Evolutionary conservation across 305 asterid species (phyloP).

Genomic region (Lippia alba): DNA sequence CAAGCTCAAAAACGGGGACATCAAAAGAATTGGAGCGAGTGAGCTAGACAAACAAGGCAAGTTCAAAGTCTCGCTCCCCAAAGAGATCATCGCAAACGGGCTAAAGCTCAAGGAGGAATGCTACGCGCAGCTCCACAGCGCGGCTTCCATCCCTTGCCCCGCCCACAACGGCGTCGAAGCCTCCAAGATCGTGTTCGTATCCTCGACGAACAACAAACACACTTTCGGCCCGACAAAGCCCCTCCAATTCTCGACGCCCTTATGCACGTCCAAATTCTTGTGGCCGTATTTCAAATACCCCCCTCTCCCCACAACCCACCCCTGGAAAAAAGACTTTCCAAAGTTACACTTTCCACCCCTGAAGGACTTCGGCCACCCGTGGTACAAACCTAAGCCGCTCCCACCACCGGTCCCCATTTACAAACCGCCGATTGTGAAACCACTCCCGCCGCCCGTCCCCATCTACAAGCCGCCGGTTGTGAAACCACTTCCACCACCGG

Average conservation of each 20-base stretch:
- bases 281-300: conserved; percentile 69
- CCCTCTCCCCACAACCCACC: conserved; percentile 51
- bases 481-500: conserved; percentile 48
- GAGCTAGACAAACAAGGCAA: conserved; percentile 62
- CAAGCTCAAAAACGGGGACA: conserved; percentile 54
- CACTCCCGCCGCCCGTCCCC: conserved; percentile 43
- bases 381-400: conserved; percentile 42
- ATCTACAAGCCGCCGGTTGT: conserved; percentile 35
- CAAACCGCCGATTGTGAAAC: conserved; percentile 40
- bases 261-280: conserved; percentile 72
- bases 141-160: conserved; percentile 75
- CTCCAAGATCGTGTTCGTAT: conserved; percentile 52
- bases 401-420: conserved; percentile 29
- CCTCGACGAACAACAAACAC: conserved; percentile 39
- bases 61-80: conserved; percentile 58
- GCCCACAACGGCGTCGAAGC: conserved; percentile 60
- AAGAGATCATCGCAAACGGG: conserved; percentile 41
- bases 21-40: conserved; percentile 46
- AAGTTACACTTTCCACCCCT: conserved; percentile 41
- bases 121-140: conserved; percentile 79
- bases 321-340: conserved; percentile 52
- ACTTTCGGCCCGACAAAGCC: conserved; percentile 49
- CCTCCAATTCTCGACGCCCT: conserved; percentile 62
- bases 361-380: conserved; percentile 53
- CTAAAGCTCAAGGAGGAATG: conserved; percentile 61